phyloP scores from a whole-genome alignment of 257 asterid genomes.

The Przewalskia tangutica region DNA sequence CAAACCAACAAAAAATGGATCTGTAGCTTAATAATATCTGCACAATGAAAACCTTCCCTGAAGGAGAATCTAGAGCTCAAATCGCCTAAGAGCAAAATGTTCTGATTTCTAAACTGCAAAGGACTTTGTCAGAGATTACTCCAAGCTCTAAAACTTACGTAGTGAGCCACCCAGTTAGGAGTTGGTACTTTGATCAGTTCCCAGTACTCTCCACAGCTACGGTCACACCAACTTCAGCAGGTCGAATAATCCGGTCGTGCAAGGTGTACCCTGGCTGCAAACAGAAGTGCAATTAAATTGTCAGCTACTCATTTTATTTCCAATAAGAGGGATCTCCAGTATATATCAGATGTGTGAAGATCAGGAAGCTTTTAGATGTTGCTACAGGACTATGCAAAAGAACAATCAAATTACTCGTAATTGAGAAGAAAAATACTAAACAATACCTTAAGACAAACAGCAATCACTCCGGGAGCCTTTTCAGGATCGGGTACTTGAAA shows the following conservation, averaged over 20 bases:
- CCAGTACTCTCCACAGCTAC: constrained; percentile 25
- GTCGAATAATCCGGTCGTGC: constrained; percentile 68
- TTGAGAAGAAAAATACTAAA: neutral
- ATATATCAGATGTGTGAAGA: neutral
- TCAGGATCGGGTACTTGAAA: constrained; percentile 91
- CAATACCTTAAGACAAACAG: constrained; percentile 78
- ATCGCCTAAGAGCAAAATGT: neutral
- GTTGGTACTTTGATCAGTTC: constrained; percentile 15
- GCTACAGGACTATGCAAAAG: neutral
- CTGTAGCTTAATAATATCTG: neutral
- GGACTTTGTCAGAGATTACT: neutral
- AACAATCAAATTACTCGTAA: neutral
- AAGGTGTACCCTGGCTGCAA: constrained; percentile 66
- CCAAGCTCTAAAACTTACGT: neutral
- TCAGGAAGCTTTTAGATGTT: neutral
- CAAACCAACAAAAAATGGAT: neutral
- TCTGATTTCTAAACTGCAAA: neutral
- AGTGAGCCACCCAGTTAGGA: neutral
- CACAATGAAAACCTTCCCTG: neutral
- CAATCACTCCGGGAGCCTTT: constrained; percentile 69
- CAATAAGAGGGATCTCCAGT: neutral
- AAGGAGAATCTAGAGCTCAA: neutral
- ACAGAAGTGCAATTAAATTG: neutral
- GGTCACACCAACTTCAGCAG: constrained; percentile 91
- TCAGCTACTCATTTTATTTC: neutral